These are phyloP conservation scores for Chrysosphaeria jannelii DNA, from an alignment of 2,329 filamentous ascomycete genomes.

Conservation along the genomic window DNA sequence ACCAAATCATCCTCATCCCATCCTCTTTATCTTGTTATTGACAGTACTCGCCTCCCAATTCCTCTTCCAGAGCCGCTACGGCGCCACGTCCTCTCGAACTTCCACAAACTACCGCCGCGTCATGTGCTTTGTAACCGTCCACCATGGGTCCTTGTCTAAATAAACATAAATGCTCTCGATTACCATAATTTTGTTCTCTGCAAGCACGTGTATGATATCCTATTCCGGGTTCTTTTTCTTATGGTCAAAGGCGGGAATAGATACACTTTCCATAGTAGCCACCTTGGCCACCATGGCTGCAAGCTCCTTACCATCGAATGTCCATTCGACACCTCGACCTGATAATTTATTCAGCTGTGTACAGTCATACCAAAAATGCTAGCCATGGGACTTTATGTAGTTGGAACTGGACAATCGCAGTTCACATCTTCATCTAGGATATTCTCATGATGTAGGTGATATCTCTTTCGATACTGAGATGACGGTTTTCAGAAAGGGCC, in stretches of 20 bases:
- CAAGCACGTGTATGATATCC: conserved; percentile 33
- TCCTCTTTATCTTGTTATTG: conserved; percentile 33
- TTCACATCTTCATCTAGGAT: no score
- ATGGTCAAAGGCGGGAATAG: conserved; percentile 45
- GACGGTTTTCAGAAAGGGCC: no score
- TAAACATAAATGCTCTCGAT: conserved; percentile 57
- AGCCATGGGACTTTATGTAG: no score
- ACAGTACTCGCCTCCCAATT: conserved; percentile 66
- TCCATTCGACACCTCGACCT: conserved; percentile 78
- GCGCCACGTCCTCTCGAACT: conserved; percentile 41
- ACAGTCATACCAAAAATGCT: no score
- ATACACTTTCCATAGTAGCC: conserved; percentile 14
- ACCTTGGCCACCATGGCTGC: conserved; percentile 33
- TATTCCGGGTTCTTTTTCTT: conserved; percentile 46
- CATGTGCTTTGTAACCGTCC: conserved; percentile 30
- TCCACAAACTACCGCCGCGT: conserved; percentile 58
- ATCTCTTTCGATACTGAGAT: no score
- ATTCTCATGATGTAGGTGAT: no score
- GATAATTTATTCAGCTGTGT: no score
- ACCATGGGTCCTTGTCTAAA: conserved; percentile 37
- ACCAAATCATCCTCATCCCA: conserved; percentile 58
- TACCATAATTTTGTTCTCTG: conserved; percentile 33
- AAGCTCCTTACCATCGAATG: conserved; percentile 62
- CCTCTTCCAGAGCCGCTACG: conserved; percentile 35
- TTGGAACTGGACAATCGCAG: no score